phyloP scores from a whole-genome alignment of 306 rosid genomes.

The Trifolium repens region DNA sequence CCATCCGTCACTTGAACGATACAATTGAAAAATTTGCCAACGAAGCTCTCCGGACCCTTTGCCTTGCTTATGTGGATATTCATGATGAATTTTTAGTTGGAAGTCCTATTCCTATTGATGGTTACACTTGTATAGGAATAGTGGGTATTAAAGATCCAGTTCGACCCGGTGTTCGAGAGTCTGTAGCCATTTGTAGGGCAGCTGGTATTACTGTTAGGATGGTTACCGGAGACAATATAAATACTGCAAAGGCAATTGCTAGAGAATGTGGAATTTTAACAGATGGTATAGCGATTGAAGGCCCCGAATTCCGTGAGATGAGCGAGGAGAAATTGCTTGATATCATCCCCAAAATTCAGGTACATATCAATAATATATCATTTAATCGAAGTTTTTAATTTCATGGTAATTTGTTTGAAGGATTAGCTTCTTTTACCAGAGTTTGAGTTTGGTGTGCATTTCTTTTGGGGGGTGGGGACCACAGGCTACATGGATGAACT shows the following conservation, averaged over 20 bases:
- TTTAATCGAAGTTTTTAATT: slow-evolving; percentile 28
- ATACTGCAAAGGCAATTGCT: slow-evolving; percentile 97
- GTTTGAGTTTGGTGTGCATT: slow-evolving; percentile 2
- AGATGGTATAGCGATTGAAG: slow-evolving; percentile 92
- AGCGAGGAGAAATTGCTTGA: slow-evolving; percentile 65
- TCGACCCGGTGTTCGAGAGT: slow-evolving; percentile 93
- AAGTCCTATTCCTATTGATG: slow-evolving; percentile 59
- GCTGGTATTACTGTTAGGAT: slow-evolving; percentile 92
- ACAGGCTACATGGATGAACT: neutral
- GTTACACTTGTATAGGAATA: slow-evolving; percentile 89
- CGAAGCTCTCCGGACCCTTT: slow-evolving; percentile 94
- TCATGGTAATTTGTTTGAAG: neutral
- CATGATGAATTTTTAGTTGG: slow-evolving; percentile 57
- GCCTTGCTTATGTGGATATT: slow-evolving; percentile 85
- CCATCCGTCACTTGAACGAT: slow-evolving; percentile 57
- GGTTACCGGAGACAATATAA: slow-evolving; percentile 98
- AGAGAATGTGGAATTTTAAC: slow-evolving; percentile 97
- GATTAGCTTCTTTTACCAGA: neutral
- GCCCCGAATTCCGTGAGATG: slow-evolving; percentile 86
- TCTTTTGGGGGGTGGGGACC: neutral
- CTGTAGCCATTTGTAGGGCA: slow-evolving; percentile 90
- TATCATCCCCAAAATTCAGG: slow-evolving; percentile 90
- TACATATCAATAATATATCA: slow-evolving; percentile 37
- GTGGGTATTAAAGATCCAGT: slow-evolving; percentile 99
- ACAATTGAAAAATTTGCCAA: slow-evolving; percentile 78